phyloP scores from a whole-genome alignment of 805 yeast species.

The Ogataea corticis region DNA sequence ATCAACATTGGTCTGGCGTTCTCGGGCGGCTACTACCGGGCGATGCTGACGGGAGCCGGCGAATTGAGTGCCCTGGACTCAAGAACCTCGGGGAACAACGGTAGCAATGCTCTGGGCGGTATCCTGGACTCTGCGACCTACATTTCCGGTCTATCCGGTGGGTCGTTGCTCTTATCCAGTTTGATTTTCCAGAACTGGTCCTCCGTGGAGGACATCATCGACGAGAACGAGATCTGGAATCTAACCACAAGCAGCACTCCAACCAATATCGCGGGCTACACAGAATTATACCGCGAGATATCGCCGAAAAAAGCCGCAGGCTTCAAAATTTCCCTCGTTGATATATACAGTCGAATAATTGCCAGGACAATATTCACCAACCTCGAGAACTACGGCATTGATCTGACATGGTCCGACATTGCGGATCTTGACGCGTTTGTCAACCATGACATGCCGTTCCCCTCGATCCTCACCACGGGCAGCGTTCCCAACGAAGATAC shows the following conservation, averaged over 20 bases:
- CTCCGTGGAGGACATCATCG: constrained; percentile 55
- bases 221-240: constrained; percentile 58
- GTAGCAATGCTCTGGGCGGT: constrained; percentile 42
- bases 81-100: constrained; percentile 46
- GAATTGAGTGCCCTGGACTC: constrained; percentile 75
- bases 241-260: constrained; percentile 57
- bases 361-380: constrained; percentile 65
- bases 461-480: constrained; percentile 61
- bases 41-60: constrained; percentile 83
- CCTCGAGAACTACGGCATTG: constrained; percentile 58
- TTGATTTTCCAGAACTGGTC: constrained; percentile 68
- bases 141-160: constrained; percentile 76
- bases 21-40: constrained; percentile 87
- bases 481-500: constrained; percentile 51
- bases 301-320: constrained; percentile 55
- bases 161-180: constrained; percentile 73
- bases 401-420: constrained; percentile 54
- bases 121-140: constrained; percentile 71
- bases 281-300: constrained; percentile 49
- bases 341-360: constrained; percentile 70
- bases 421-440: constrained; percentile 56
- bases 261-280: constrained; percentile 51
- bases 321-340: constrained; percentile 60
- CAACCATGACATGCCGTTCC: constrained; percentile 67
- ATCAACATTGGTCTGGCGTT: constrained; percentile 58